These are phyloP conservation scores for Laburnicola sp. DNA, from an alignment of 2,329 filamentous ascomycete genomes.

Conservation along the genomic window DNA sequence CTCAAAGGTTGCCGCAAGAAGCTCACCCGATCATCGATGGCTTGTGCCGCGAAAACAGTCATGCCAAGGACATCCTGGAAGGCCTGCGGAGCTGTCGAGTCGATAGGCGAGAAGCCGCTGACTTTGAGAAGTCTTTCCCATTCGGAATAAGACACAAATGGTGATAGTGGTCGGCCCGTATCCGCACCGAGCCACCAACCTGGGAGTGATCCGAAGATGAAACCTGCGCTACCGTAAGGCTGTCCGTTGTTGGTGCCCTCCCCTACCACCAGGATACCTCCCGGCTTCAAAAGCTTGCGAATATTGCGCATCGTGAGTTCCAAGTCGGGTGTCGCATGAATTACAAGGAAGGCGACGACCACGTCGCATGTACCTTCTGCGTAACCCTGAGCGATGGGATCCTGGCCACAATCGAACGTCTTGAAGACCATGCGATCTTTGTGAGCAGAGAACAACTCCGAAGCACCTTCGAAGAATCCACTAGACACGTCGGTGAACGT, in stretches of 20 bases:
- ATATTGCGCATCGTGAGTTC: background rate
- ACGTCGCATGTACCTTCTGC: background rate
- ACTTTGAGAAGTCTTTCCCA: background rate
- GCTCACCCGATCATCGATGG: background rate
- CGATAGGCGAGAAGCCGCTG: background rate
- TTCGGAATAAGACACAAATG: background rate
- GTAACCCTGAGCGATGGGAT: background rate
- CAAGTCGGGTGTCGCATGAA: background rate
- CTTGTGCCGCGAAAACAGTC: background rate
- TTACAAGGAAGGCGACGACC: background rate
- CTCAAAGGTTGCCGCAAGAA: too few species aligned
- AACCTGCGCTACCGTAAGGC: background rate
- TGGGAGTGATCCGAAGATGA: conserved; percentile 4
- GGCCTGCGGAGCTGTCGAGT: background rate
- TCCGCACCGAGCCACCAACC: conserved; percentile 6
- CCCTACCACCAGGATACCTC: background rate
- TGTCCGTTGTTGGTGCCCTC: background rate
- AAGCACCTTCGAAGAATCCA: too few species aligned
- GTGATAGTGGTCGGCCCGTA: background rate
- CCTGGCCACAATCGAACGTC: background rate
- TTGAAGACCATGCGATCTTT: background rate
- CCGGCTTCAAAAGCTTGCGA: background rate
- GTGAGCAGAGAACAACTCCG: background rate
- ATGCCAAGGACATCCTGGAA: background rate
- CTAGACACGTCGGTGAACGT: too few species aligned